Percentiles rank a stretch among this genome's conserved stretches.
Evolutionary conservation across 2,329 filamentous ascomycete genomes (phyloP).

Genomic region (Trichoderma breve): DNA sequence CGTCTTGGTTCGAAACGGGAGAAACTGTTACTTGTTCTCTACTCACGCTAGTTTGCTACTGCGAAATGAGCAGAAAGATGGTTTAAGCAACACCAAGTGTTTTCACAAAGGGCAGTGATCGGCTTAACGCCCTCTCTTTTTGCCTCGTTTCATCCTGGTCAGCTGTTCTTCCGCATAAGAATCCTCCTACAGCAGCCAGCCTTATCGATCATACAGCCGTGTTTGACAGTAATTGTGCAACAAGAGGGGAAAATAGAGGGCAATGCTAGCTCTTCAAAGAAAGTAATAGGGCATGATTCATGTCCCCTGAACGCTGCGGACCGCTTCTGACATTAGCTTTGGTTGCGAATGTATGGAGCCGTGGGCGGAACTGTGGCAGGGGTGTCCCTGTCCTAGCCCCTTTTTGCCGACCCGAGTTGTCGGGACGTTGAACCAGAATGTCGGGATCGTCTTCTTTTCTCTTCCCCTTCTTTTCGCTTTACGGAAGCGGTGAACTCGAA

Average conservation of each 20-base stretch:
- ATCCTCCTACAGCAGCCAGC: background rate
- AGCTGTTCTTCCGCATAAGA: background rate
- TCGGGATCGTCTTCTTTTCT: constrained; percentile 22
- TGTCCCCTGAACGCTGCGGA: constrained; percentile 11
- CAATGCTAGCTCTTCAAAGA: background rate
- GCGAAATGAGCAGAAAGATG: background rate
- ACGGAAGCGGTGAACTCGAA: background rate
- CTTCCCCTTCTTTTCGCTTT: background rate
- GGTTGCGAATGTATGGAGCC: constrained; percentile 14
- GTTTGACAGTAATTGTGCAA: background rate
- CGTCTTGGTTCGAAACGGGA: background rate
- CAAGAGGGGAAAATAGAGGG: background rate
- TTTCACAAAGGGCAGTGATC: background rate
- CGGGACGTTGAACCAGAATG: constrained; percentile 34
- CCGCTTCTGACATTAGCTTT: constrained; percentile 17
- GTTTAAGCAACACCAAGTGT: background rate
- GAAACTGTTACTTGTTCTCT: background rate
- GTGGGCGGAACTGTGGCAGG: constrained; percentile 20
- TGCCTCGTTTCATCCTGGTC: background rate
- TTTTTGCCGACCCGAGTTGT: constrained; percentile 37
- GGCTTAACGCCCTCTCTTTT: background rate
- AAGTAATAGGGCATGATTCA: background rate
- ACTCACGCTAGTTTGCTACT: background rate
- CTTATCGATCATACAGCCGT: background rate
- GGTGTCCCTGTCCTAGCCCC: constrained; percentile 24